phyloP scores from a whole-genome alignment of 805 yeast species.

The Saturnispora hagleri region DNA sequence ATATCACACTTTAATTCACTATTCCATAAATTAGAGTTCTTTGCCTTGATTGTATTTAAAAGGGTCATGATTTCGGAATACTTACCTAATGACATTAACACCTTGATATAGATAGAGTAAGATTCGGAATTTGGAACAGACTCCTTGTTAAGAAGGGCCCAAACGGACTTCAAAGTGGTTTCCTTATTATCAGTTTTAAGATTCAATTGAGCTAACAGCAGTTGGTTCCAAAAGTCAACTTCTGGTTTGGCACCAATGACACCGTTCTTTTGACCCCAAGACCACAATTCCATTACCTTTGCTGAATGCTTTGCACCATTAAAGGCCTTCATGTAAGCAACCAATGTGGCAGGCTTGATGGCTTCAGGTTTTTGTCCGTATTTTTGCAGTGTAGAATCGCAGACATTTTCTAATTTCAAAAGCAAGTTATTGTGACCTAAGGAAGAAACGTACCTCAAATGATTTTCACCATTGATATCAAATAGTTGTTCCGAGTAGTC shows the following conservation, averaged over 20 bases:
- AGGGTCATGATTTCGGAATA: constrained; percentile 35
- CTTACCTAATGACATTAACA: constrained; percentile 34
- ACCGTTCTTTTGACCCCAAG: constrained; percentile 5
- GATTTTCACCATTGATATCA: constrained; percentile 29
- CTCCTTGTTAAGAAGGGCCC: constrained; percentile 22
- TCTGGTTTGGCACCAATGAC: constrained; percentile 14
- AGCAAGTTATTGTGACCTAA: constrained; percentile 4
- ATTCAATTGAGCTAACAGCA: constrained; percentile 31
- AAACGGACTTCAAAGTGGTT: constrained; percentile 32
- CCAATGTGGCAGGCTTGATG: constrained; percentile 11
- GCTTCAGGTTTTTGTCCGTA: constrained; percentile 5
- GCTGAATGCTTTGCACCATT: constrained; percentile 9
- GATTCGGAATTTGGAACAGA: constrained; percentile 39
- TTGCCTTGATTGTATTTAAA: constrained; percentile 27
- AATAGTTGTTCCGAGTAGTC: constrained; percentile 3
- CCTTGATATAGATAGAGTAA: constrained; percentile 38
- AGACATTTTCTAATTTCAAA: constrained; percentile 6
- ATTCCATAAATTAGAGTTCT: constrained; percentile 28
- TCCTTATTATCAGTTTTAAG: constrained; percentile 20
- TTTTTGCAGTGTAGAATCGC: constrained; percentile 4
- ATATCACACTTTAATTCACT: constrained; percentile 36
- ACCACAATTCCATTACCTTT: constrained; percentile 11
- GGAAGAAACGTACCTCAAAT: constrained; percentile 5
- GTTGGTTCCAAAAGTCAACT: constrained; percentile 48
- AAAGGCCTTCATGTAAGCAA: constrained; percentile 13